Evolutionary conservation across 2,329 filamentous ascomycete species (phyloP).

Genomic region (Cladosporium sp.): DNA sequence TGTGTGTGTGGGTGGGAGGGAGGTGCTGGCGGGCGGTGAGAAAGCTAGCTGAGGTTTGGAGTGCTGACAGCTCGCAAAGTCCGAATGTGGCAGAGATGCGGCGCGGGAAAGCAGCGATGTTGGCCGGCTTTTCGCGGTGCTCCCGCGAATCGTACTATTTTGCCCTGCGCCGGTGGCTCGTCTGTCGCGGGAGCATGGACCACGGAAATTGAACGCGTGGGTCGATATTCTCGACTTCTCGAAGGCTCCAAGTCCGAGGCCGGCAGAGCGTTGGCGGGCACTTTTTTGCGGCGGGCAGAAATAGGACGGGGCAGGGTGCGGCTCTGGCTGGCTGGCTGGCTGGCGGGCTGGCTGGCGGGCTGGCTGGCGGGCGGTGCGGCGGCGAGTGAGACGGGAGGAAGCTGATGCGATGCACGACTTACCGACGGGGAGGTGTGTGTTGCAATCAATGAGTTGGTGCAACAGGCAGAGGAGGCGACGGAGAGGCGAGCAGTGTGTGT

Average conservation of each 20-base stretch:
- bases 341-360: too few relatives aligned
- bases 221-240: conserved; percentile 9
- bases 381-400: background rate
- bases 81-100: conserved; percentile 1
- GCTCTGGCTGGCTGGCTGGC: conserved; percentile 1
- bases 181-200: background rate
- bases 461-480: background rate
- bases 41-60: conserved; percentile 15
- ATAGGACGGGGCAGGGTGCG: conserved; percentile 6
- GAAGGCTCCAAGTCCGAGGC: conserved; percentile 9
- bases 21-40: conserved; percentile 14
- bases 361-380: background rate
- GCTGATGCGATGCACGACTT: background rate
- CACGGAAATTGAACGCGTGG: conserved; percentile 8
- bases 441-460: background rate
- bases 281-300: conserved; percentile 5
- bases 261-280: conserved; percentile 2
- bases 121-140: conserved; percentile 6
- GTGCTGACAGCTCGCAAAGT: conserved; percentile 9
- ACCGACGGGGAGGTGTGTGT: background rate
- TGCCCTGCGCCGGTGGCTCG: conserved; percentile 2
- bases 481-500: too few relatives aligned
- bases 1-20: background rate
- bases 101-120: background rate
- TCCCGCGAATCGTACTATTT: conserved; percentile 10